A percentile compares a stretch with the other conserved stretches of the same genome.
Evolutionary conservation across 768 basidiomycete genomes (phyloP).

Genomic region (Psilocybe cubensis): DNA sequence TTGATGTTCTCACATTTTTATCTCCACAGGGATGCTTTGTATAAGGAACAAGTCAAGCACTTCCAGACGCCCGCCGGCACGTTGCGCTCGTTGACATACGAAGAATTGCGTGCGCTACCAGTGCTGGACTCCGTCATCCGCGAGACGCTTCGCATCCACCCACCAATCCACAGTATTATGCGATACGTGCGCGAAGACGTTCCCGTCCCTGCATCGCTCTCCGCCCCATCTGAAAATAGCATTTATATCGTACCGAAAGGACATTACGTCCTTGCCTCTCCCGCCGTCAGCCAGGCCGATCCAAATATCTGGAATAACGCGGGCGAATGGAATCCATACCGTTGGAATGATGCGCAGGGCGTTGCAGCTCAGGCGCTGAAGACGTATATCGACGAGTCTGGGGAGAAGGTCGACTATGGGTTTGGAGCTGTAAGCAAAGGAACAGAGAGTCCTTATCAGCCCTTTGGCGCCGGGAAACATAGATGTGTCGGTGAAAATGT

Average conservation of each 20-base stretch:
- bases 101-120: constrained; percentile 83
- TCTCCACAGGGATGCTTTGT: constrained; percentile 69
- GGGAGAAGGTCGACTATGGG: constrained; percentile 95
- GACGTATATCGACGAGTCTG: constrained; percentile 71
- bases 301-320: constrained; percentile 80
- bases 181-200: constrained; percentile 90
- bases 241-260: constrained; percentile 90
- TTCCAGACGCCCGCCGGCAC: constrained; percentile 83
- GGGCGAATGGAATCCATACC: constrained; percentile 70
- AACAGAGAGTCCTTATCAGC: constrained; percentile 94
- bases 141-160: constrained; percentile 91
- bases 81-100: constrained; percentile 81
- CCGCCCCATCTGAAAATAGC: constrained; percentile 73
- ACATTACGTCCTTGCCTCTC: constrained; percentile 87
- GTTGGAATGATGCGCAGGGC: constrained; percentile 89
- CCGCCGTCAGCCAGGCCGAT: constrained; percentile 88
- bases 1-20: neutral
- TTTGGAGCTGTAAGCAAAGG: constrained; percentile 96
- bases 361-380: constrained; percentile 79
- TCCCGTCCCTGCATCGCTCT: constrained; percentile 77
- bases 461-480: constrained; percentile 96
- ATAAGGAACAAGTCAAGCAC: constrained; percentile 84
- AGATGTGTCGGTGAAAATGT: constrained; percentile 91
- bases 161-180: constrained; percentile 95
- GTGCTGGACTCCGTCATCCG: constrained; percentile 89